Evolutionary conservation across 768 basidiomycete genomes (phyloP).

Genomic region (Tylopilus plumbeoviolaceoides): DNA sequence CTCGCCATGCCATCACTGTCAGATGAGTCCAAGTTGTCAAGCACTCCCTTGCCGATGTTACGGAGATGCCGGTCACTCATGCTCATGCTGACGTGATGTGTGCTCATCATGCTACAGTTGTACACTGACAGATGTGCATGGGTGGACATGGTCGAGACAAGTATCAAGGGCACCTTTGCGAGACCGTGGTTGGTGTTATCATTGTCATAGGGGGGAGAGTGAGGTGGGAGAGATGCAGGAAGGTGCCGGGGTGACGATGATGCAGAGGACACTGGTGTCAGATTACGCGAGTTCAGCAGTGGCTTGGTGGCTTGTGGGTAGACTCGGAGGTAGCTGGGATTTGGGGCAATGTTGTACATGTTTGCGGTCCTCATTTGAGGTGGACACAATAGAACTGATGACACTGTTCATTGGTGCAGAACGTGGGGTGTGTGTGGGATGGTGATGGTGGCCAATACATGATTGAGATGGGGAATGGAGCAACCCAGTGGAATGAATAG

Average conservation of each 20-base stretch:
- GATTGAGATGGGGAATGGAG: constrained; percentile 25
- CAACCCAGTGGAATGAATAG: constrained; percentile 7
- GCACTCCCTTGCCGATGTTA: constrained; percentile 71
- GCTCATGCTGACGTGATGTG: constrained; percentile 31
- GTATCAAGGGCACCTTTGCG: constrained; percentile 39
- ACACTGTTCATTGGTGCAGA: constrained; percentile 15
- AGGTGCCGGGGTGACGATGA: constrained; percentile 53
- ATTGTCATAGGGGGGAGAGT: constrained; percentile 28
- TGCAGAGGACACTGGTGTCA: constrained; percentile 56
- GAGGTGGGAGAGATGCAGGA: constrained; percentile 28
- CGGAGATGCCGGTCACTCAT: constrained; percentile 45
- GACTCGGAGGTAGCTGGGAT: constrained; percentile 6
- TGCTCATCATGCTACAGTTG: constrained; percentile 36
- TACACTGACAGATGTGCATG: constrained; percentile 36
- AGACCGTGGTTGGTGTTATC: constrained; percentile 45
- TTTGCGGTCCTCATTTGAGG: constrained; percentile 22
- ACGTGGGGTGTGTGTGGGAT: constrained; percentile 8
- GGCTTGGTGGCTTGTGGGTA: constrained; percentile 29
- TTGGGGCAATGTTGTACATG: constrained; percentile 17
- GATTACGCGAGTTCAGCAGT: constrained; percentile 40
- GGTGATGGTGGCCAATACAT: constrained; percentile 8
- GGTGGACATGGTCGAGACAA: constrained; percentile 32
- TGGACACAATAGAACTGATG: constrained; percentile 21
- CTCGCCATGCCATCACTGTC: constrained; percentile 28
- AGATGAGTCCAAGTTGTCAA: constrained; percentile 75